Evolutionary conservation across 345 rosid genomes (phyloP), one percentile per base, ranked within the genome.

Genomic region (Salix brachista): DNA sequence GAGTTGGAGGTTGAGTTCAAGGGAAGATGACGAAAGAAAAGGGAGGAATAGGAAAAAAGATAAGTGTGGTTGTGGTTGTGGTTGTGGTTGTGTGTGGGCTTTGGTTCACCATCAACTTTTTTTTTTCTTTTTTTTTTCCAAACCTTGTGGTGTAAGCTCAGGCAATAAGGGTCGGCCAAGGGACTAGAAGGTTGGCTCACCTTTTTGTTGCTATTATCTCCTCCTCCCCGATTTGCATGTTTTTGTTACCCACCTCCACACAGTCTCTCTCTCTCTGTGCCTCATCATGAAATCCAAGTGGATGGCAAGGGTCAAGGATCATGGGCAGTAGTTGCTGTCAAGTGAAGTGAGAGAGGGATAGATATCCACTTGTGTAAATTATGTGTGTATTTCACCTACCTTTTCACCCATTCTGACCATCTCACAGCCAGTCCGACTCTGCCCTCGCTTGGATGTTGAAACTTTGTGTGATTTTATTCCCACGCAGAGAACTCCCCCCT

Each of bases 71-170:
- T 85, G 86, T 81, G 77, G 86, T 79, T 80, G 88, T 81, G 85
- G 89, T 77, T 85, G 86, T 81, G 77, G 86, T 79, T 88, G 87
- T 78, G 13, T 77, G 88, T 86, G 88, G 85, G 85, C 84, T 86
- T 90, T 75, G 91, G 86, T 86, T 87, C 89, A 90, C 92, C 94
- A 83, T 87, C 90, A 88, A 84, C 81, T 72, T 72, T 73, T 79
- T 36, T 41, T 30, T 12, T 2, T 9, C 1, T 41, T 41, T 9
- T 9, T 62, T 19, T 42, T 6, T 36, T 67, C 70, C 82, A 1
- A 73, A 39, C 83, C 87, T 86, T 87, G 77, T 77, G 86, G 84
- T 84, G 80, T 74, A 88, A 86, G 89, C 88, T 85, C 88, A 73
- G 85, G 84, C 84, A 84, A 82, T 73, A 67, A 56, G 60, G 54